These are phyloP conservation scores for Venturiaceae sp. DNA, from an alignment of 2,329 filamentous ascomycete species.

Conservation along the genomic window DNA sequence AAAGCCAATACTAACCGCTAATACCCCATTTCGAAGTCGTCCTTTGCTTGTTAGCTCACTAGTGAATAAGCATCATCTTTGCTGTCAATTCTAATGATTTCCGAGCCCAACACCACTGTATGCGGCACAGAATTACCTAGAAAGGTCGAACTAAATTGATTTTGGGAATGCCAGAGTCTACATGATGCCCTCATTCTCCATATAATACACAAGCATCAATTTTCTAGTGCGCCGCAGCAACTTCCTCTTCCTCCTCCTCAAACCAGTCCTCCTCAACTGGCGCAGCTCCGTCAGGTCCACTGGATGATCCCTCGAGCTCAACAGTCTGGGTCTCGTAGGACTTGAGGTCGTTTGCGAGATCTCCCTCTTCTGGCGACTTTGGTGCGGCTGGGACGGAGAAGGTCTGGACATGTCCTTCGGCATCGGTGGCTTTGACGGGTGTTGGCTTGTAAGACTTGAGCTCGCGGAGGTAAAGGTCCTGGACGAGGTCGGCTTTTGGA, in stretches of 20 bases:
- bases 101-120: not conserved
- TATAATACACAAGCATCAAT: not conserved
- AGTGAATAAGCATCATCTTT: too few species aligned
- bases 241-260: conserved; percentile 52
- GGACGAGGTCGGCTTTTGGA: conserved; percentile 81
- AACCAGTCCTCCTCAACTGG: conserved; percentile 67
- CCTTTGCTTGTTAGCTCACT: too few species aligned
- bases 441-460: conserved; percentile 90
- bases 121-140: not conserved
- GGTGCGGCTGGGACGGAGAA: conserved; percentile 75
- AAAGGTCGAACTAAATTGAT: not conserved
- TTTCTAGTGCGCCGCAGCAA: conserved; percentile 3
- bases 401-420: conserved; percentile 83
- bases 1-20: too few species aligned
- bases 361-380: conserved; percentile 82
- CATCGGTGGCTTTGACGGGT: conserved; percentile 72
- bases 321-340: conserved; percentile 91
- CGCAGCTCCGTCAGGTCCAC: conserved; percentile 48
- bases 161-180: not conserved
- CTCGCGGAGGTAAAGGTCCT: conserved; percentile 95
- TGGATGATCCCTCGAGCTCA: conserved; percentile 83
- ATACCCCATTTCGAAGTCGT: too few species aligned
- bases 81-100: not conserved
- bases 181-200: not conserved
- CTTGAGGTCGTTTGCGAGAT: conserved; percentile 84